phyloP scores from a whole-genome alignment of 2,329 filamentous ascomycete species.

The Beauveria sp. region DNA sequence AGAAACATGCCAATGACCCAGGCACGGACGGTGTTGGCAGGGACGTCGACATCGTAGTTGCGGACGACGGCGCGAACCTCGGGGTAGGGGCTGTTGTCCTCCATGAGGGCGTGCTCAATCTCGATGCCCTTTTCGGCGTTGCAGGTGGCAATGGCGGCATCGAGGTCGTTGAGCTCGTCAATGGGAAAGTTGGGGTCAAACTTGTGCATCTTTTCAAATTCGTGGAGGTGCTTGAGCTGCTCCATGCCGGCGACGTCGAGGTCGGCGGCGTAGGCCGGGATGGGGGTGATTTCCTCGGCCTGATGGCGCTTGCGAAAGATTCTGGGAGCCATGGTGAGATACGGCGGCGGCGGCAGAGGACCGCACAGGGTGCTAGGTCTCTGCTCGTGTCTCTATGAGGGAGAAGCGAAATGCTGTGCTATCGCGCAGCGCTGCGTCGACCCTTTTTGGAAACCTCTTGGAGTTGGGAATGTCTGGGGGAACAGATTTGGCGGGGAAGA shows the following conservation, averaged over 20 bases:
- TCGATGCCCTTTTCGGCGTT: constrained; percentile 49
- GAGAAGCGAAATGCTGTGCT: background rate
- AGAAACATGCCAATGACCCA: constrained; percentile 56
- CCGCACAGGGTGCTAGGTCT: background rate
- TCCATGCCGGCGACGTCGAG: constrained; percentile 34
- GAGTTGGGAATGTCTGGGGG: background rate
- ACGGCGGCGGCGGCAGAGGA: background rate
- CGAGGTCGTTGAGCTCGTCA: constrained; percentile 53
- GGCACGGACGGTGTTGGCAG: constrained; percentile 57
- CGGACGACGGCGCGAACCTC: constrained; percentile 59
- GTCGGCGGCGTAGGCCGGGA: constrained; percentile 31
- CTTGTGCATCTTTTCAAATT: constrained; percentile 53
- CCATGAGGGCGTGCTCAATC: constrained; percentile 50
- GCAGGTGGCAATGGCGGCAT: constrained; percentile 46
- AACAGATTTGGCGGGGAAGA: background rate
- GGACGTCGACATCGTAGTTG: constrained; percentile 57
- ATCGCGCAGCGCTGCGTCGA: background rate
- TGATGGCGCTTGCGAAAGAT: constrained; percentile 40
- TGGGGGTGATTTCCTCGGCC: constrained; percentile 37
- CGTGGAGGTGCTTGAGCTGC: constrained; percentile 40
- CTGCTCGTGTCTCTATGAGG: background rate
- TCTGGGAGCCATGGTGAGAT: constrained; percentile 19
- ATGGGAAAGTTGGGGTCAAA: constrained; percentile 60
- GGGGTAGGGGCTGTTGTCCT: constrained; percentile 61
- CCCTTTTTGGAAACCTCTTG: background rate